These are phyloP conservation scores for Oryza meridionalis DNA, from an alignment of 176 grass and related monocot species.

Conservation along the genomic window DNA sequence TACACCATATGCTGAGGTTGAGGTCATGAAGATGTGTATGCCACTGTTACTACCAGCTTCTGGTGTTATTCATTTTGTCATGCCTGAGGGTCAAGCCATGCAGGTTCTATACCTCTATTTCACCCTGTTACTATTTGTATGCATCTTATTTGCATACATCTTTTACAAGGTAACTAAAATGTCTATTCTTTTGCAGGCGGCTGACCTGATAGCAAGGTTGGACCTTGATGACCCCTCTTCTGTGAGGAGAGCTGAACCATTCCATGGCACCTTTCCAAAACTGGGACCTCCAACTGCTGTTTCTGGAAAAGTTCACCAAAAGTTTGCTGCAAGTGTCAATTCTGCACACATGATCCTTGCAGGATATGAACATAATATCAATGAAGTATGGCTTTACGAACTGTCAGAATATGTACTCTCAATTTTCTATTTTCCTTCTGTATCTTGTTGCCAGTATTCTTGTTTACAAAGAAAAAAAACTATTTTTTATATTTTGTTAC, in stretches of 20 bases:
- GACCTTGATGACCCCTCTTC: constrained; percentile 96
- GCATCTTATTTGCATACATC: background rate
- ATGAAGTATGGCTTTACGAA: constrained; percentile 54
- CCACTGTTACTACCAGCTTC: constrained; percentile 90
- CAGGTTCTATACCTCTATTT: constrained; percentile 46
- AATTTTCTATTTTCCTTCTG: constrained; percentile 24
- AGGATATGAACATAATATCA: constrained; percentile 95
- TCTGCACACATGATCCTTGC: constrained; percentile 93
- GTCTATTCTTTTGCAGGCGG: constrained; percentile 55
- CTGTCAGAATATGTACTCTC: constrained; percentile 32
- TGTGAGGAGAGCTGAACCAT: constrained; percentile 95
- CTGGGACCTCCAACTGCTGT: constrained; percentile 85
- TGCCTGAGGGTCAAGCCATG: constrained; percentile 99
- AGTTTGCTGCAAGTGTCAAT: constrained; percentile 79
- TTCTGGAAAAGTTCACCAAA: constrained; percentile 97
- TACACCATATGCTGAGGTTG: constrained; percentile 92
- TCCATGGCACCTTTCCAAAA: constrained; percentile 87
- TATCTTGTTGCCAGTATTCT: constrained; percentile 26
- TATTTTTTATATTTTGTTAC: constrained; percentile 18
- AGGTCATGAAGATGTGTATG: constrained; percentile 99
- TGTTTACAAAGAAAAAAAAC: background rate
- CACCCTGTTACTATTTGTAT: background rate
- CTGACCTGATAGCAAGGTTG: constrained; percentile 88
- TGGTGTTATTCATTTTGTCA: constrained; percentile 86
- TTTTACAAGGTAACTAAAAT: constrained; percentile 25